phyloP scores from a whole-genome alignment of 805 yeast genomes.

The Spathaspora girioi region DNA sequence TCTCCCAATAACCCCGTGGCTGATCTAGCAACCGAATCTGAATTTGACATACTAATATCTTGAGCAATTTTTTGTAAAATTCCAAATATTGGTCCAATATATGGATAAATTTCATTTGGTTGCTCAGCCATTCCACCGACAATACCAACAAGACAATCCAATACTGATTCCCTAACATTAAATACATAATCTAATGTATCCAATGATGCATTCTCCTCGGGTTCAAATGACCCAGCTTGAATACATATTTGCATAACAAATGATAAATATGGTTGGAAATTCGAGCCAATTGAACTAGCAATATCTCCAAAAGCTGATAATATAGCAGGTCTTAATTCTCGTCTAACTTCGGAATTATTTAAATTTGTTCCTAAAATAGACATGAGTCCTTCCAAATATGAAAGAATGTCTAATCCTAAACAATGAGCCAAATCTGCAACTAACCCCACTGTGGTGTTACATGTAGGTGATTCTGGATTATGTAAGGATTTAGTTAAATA shows the following conservation, averaged over 20 bases:
- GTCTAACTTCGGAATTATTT: conserved; percentile 61
- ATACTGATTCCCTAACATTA: conserved; percentile 77
- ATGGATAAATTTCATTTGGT: conserved; percentile 64
- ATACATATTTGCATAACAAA: conserved; percentile 78
- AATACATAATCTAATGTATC: conserved; percentile 77
- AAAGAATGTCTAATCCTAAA: conserved; percentile 66
- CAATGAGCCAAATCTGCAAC: conserved; percentile 94
- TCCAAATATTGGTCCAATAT: conserved; percentile 64
- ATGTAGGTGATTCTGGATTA: conserved; percentile 78
- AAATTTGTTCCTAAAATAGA: conserved; percentile 72
- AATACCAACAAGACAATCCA: conserved; percentile 94
- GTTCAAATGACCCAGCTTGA: conserved; percentile 58
- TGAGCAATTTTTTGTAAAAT: conserved; percentile 58
- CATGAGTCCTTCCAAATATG: conserved; percentile 81
- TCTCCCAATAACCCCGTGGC: conserved; percentile 93
- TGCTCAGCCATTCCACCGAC: conserved; percentile 80
- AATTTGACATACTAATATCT: conserved; percentile 57
- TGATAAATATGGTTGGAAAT: conserved; percentile 70
- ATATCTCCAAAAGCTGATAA: conserved; percentile 94
- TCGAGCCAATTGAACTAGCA: conserved; percentile 80
- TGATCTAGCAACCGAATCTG: conserved; percentile 73
- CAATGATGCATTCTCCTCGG: conserved; percentile 56
- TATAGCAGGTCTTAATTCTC: conserved; percentile 83
- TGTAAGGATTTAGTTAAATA: conserved; percentile 73
- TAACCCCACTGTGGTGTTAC: conserved; percentile 89